Base-by-base conservation (phyloP, 352 stramenopile species). In the Pythium guiyangense region DNA sequence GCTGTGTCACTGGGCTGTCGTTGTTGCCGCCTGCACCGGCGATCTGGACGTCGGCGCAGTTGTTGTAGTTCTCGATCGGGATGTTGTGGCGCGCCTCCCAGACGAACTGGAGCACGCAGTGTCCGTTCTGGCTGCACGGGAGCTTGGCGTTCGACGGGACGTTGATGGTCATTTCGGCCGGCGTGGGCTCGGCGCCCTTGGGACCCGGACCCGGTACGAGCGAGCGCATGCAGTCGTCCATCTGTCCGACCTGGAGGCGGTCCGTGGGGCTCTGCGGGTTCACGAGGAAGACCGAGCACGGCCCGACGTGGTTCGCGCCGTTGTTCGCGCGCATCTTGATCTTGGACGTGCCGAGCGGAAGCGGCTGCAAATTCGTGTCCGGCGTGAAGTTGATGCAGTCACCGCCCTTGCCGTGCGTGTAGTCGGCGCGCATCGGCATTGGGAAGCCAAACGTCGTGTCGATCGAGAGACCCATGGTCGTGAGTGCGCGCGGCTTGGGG, bases 51-150 rank as follows among this genome's bases (percentile, higher is more conserved):
- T 77, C 69, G n/a, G 65, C 69, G 42, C 69, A 77, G 50, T 73
- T 73, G 65, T 77, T 73, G 52, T 70, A 77, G 50, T 67, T 35
- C n/a, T n/a, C n/a, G n/a, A n/a, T n/a, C n/a, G n/a, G n/a, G n/a
- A n/a, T n/a, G n/a, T n/a, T n/a, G n/a, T n/a, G n/a, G n/a, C n/a
- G n/a, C n/a, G n/a, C n/a, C n/a, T n/a, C n/a, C n/a, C n/a, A n/a
- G n/a, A n/a, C n/a, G n/a, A n/a, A n/a, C n/a, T n/a, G n/a, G n/a
- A n/a, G n/a, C n/a, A n/a, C n/a, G n/a, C n/a, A n/a, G n/a, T n/a
- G n/a, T n/a, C n/a, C n/a, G n/a, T n/a, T n/a, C n/a, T n/a, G n/a
- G n/a, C n/a, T n/a, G n/a, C 57, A 71, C 69, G 20, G 74, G 15
- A 66, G 66, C 25, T 73, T 49, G 3, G 49, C 61, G 15, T 45